Base-by-base conservation (phyloP, 495 filamentous ascomycete genomes). In the Xylaria curta region DNA sequence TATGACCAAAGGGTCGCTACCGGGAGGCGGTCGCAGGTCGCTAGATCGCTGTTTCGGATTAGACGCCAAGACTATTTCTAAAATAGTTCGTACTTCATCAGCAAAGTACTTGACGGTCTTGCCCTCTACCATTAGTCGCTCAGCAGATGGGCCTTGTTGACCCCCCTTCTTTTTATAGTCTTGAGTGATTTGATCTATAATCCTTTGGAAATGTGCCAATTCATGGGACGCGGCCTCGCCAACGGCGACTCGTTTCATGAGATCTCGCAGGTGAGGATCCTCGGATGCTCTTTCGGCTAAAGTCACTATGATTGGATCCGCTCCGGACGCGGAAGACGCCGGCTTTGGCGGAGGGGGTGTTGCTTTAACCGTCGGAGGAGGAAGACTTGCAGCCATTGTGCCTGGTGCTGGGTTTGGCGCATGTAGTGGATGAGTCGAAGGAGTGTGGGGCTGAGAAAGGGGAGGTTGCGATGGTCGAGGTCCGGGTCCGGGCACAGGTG, bases 181-280 rank as follows among this genome's bases (percentile, higher is more conserved):
- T 5, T 76, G 86, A 51, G 93, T 95, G 42, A 99, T 89, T 64
- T 94, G 91, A 76, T 97, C 93, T 72, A 99, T 98, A 66, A 98
- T 95, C 60, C 86, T 84, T 78, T 99, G 97, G 77, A 99, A 99
- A 70, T 90, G 87, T 69, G 91, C 91, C 17, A 99, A 86, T 74
- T 98, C 93, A 42, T 91, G 87, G 63, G 89, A 88, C 3, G 88
- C 87, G 3, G 97, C 97, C 69, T 93, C 89, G 26, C 94, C 96
- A 31, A 92, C 90, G 5, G 97, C 97, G 10, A 99, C 97, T 15
- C 95, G 90, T 76, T 93, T 92, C 97, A 99, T 99, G 13, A 99
- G 86, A n/a, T 91, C 90, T 75, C 97, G 95, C n/a, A 99, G 85
- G 60, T 94, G 88, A 2, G 92, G 90, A 78, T 99, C 93, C 21